phyloP scores from a whole-genome alignment of 805 yeast species.

The Saccharomycodes ludwigii region DNA sequence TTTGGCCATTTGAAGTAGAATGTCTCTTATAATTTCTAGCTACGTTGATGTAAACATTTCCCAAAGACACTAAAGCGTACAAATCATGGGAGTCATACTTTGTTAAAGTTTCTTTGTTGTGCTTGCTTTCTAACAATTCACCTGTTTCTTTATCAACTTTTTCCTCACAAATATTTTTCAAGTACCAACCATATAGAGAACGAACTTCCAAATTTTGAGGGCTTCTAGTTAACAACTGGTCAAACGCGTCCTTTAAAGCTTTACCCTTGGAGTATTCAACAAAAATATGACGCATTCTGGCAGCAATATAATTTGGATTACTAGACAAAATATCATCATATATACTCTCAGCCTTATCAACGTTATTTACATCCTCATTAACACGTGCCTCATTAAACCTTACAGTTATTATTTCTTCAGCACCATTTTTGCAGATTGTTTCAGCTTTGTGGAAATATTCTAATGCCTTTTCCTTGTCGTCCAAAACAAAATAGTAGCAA shows the following conservation, averaged over 20 bases:
- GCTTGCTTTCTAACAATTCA: slow-evolving; percentile 56
- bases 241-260: slow-evolving; percentile 39
- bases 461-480: slow-evolving; percentile 45
- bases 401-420: slow-evolving; percentile 29
- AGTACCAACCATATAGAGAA: slow-evolving; percentile 86
- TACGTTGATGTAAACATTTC: slow-evolving; percentile 70
- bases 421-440: slow-evolving; percentile 18
- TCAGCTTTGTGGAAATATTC: slow-evolving; percentile 40
- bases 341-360: slow-evolving; percentile 13
- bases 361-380: slow-evolving; percentile 32
- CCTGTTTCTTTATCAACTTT: slow-evolving; percentile 25
- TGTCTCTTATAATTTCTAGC: slow-evolving; percentile 60
- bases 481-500: slow-evolving; percentile 60
- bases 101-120: slow-evolving; percentile 75
- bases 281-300: slow-evolving; percentile 59
- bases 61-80: slow-evolving; percentile 81
- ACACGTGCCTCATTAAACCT: slow-evolving; percentile 71
- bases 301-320: slow-evolving; percentile 63
- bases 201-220: slow-evolving; percentile 68
- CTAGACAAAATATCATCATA: slow-evolving; percentile 46
- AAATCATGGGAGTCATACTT: slow-evolving; percentile 77
- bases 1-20: slow-evolving; percentile 24
- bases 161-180: slow-evolving; percentile 44
- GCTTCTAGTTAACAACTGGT: slow-evolving; percentile 38
- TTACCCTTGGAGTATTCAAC: slow-evolving; percentile 41